Evolutionary conservation across 257 asterid genomes (phyloP).

Genomic region (Solanum chaucha): DNA sequence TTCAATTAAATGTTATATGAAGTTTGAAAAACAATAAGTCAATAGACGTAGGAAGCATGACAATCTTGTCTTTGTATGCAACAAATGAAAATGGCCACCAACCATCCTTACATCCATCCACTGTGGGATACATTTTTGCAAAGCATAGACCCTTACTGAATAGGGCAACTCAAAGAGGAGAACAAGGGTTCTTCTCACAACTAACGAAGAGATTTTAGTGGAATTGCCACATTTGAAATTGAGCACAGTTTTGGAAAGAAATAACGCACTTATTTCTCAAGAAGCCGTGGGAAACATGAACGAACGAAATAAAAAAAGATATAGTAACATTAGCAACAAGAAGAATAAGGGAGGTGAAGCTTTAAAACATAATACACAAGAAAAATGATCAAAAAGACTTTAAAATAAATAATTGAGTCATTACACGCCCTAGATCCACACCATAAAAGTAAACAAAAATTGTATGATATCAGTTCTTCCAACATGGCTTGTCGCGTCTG

Average conservation of each 20-base stretch:
- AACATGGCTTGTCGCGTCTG: not conserved
- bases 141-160: not conserved
- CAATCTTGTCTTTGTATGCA: not conserved
- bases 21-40: not conserved
- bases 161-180: not conserved
- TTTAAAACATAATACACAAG: too few relatives aligned
- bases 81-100: not conserved
- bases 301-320: not conserved
- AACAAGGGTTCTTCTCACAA: not conserved
- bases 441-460: not conserved
- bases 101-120: not conserved
- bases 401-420: not conserved
- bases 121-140: not conserved
- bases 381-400: too few relatives aligned
- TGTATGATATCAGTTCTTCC: not conserved
- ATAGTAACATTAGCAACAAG: not conserved
- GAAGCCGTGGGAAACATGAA: too few relatives aligned
- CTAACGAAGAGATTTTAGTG: not conserved
- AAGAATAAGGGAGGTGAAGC: not conserved
- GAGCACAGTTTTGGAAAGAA: not conserved
- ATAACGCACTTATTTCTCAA: not conserved
- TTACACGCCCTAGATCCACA: too few relatives aligned
- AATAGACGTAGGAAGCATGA: too few relatives aligned
- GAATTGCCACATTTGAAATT: too few relatives aligned
- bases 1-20: not conserved